Evolutionary conservation across 805 yeast species (phyloP).

Genomic region (Saturnispora besseyi): DNA sequence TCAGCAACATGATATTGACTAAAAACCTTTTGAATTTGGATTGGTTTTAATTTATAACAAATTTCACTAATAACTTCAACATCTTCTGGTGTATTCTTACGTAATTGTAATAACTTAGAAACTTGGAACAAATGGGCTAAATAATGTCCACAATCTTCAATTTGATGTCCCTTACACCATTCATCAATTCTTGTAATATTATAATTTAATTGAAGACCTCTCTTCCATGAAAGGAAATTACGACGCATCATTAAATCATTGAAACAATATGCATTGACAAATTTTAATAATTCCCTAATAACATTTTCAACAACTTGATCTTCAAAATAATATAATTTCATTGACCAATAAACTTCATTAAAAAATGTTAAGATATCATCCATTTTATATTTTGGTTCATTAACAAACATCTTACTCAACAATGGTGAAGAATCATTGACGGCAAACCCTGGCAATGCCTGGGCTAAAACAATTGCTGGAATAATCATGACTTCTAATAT

Average conservation of each 20-base stretch:
- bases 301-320: conserved; percentile 77
- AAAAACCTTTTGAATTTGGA: conserved; percentile 89
- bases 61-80: conserved; percentile 88
- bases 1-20: conserved; percentile 87
- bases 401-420: conserved; percentile 71
- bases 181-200: conserved; percentile 95
- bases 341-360: conserved; percentile 85
- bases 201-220: conserved; percentile 93
- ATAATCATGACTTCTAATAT: conserved; percentile 84
- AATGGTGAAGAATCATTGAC: conserved; percentile 78
- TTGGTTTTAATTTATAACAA: conserved; percentile 87
- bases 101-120: conserved; percentile 83
- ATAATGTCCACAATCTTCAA: conserved; percentile 78
- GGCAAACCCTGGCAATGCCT: conserved; percentile 91
- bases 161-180: conserved; percentile 94
- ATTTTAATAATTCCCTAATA: conserved; percentile 69
- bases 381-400: conserved; percentile 73
- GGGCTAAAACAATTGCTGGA: conserved; percentile 91
- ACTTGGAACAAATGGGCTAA: conserved; percentile 86
- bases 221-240: conserved; percentile 91
- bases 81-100: conserved; percentile 83
- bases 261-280: conserved; percentile 89
- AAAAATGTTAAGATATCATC: conserved; percentile 86
- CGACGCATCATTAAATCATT: conserved; percentile 93
- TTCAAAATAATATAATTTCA: conserved; percentile 86